These are phyloP conservation scores for Mortierella sp. DNA, from an alignment of 371 early-diverging fungal genomes.

Conservation along the genomic window DNA sequence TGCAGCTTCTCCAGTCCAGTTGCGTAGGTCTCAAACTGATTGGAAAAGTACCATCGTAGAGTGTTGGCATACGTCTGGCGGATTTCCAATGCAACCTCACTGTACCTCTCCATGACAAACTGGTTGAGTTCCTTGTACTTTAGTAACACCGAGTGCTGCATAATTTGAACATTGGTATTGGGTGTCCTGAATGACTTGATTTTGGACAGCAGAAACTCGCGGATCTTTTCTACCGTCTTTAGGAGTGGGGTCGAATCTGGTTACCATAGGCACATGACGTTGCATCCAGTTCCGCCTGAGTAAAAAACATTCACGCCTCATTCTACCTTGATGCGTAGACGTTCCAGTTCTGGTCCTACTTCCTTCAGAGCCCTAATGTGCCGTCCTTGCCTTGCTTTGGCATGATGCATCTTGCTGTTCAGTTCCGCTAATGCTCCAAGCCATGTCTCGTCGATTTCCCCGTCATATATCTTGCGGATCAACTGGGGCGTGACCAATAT, in stretches of 20 bases:
- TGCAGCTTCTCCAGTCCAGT: slow-evolving; percentile 79
- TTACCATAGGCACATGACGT: no score
- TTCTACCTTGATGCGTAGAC: slow-evolving; percentile 75
- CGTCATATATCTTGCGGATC: slow-evolving; percentile 87
- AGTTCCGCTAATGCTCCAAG: slow-evolving; percentile 80
- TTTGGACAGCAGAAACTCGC: slow-evolving; percentile 85
- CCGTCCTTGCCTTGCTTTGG: slow-evolving; percentile 74
- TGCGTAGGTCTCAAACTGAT: slow-evolving; percentile 89
- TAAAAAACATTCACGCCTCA: neutral
- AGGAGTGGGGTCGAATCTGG: no score
- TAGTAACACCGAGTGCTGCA: slow-evolving; percentile 88
- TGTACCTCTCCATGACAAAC: slow-evolving; percentile 88
- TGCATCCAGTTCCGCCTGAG: no score
- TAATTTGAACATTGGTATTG: slow-evolving; percentile 90
- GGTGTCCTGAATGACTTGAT: slow-evolving; percentile 86
- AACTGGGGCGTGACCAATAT: slow-evolving; percentile 84
- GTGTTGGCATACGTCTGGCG: slow-evolving; percentile 85
- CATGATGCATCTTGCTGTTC: slow-evolving; percentile 85
- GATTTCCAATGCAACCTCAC: slow-evolving; percentile 90
- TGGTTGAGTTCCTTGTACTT: slow-evolving; percentile 89
- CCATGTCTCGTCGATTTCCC: slow-evolving; percentile 90
- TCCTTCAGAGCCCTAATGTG: slow-evolving; percentile 81
- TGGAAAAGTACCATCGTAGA: slow-evolving; percentile 83
- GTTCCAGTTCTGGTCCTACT: slow-evolving; percentile 90
- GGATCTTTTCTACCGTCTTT: slow-evolving; percentile 77